phyloP scores from a whole-genome alignment of 2,329 filamentous ascomycete species.

The Neonectria neomacrospora region DNA sequence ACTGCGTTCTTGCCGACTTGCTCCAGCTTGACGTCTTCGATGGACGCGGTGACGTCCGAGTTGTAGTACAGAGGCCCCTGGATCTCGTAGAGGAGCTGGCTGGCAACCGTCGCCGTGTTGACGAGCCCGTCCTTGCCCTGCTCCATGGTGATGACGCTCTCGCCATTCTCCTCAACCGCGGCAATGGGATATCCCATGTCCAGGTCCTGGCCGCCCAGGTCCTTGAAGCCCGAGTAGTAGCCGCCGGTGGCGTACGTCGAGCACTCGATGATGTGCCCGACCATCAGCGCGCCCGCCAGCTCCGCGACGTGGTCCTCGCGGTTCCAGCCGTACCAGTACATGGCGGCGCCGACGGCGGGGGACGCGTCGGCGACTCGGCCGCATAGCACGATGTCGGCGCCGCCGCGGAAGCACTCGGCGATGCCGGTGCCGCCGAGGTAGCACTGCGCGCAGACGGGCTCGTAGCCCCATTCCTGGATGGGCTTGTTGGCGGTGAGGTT shows the following conservation, averaged over 20 bases:
- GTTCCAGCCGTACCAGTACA: constrained; percentile 64
- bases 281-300: constrained; percentile 60
- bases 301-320: constrained; percentile 55
- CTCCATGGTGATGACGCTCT: constrained; percentile 50
- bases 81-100: constrained; percentile 55
- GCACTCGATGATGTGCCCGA: constrained; percentile 64
- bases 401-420: constrained; percentile 51
- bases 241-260: constrained; percentile 63
- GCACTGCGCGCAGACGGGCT: constrained; percentile 47
- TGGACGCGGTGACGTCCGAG: constrained; percentile 53
- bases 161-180: constrained; percentile 47
- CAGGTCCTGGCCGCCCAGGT: constrained; percentile 35
- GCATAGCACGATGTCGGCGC: constrained; percentile 59
- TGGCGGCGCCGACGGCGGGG: constrained; percentile 63
- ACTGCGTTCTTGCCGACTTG: constrained; percentile 52
- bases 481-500: constrained; percentile 40
- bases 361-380: constrained; percentile 59
- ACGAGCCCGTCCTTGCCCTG: constrained; percentile 46
- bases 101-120: constrained; percentile 35
- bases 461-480: constrained; percentile 43
- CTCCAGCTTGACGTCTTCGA: constrained; percentile 57
- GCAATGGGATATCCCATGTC: constrained; percentile 50
- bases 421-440: constrained; percentile 62
- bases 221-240: constrained; percentile 62
- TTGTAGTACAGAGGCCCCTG: constrained; percentile 56